A percentile compares a stretch with the other conserved stretches of the same genome.
Evolutionary conservation across 805 yeast genomes (phyloP).

Genomic region (Yarrowia phangngaensis): DNA sequence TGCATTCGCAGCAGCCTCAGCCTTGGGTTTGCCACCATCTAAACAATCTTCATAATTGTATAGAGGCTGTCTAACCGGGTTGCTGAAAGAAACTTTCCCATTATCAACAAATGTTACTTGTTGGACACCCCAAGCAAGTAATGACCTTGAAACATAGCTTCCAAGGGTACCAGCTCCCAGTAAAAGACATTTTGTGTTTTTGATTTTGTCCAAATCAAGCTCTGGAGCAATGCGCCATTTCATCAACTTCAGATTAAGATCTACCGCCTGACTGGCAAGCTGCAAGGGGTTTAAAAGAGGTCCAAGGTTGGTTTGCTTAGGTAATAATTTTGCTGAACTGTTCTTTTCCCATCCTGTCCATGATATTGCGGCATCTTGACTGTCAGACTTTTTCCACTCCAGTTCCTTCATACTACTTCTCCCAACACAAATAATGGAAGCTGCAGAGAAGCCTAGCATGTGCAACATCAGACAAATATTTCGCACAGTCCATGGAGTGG

Average conservation of each 20-base stretch:
- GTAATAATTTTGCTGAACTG: slow-evolving; percentile 61
- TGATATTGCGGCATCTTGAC: slow-evolving; percentile 39
- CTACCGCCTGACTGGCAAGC: slow-evolving; percentile 87
- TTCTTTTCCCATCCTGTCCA: slow-evolving; percentile 91
- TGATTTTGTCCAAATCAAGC: slow-evolving; percentile 63
- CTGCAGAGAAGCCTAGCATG: slow-evolving; percentile 27
- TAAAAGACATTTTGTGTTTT: slow-evolving; percentile 59
- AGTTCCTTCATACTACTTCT: neutral
- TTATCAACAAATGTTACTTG: slow-evolving; percentile 84
- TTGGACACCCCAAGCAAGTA: slow-evolving; percentile 93
- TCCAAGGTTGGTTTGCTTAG: slow-evolving; percentile 80
- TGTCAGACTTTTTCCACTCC: slow-evolving; percentile 27
- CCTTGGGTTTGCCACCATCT: slow-evolving; percentile 71
- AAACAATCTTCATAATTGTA: slow-evolving; percentile 78
- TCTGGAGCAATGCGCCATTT: slow-evolving; percentile 93
- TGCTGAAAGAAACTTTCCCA: slow-evolving; percentile 83
- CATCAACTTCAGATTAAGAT: slow-evolving; percentile 86
- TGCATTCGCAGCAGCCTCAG: slow-evolving; percentile 69
- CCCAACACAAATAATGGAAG: neutral
- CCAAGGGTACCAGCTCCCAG: slow-evolving; percentile 98
- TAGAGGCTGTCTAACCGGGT: slow-evolving; percentile 92
- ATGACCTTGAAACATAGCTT: slow-evolving; percentile 77
- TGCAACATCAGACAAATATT: slow-evolving; percentile 28
- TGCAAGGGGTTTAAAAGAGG: slow-evolving; percentile 74
- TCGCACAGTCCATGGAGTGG: slow-evolving; percentile 6